phyloP scores from a whole-genome alignment of 495 filamentous ascomycete species.

The Hyaloscypha bicolor region DNA sequence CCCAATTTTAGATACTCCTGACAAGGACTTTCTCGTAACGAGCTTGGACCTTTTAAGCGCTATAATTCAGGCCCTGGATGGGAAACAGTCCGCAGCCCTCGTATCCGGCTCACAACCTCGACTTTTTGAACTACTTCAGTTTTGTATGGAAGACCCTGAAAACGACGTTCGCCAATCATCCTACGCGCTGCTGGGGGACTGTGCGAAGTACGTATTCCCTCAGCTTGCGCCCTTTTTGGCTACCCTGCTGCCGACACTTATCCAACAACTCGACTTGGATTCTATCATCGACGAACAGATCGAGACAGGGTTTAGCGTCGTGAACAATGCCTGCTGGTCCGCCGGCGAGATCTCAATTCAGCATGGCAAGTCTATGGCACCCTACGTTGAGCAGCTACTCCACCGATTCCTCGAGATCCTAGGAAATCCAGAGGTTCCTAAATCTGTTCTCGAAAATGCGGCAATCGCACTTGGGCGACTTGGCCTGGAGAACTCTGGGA shows the following conservation, averaged over 20 bases:
- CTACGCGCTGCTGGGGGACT: constrained; percentile 94
- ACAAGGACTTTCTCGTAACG: constrained; percentile 97
- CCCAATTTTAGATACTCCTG: constrained; percentile 73
- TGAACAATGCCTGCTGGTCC: constrained; percentile 99
- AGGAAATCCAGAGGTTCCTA: constrained; percentile 79
- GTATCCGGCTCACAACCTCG: constrained; percentile 72
- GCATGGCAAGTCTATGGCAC: constrained; percentile 68
- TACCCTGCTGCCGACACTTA: constrained; percentile 73
- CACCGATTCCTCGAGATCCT: constrained; percentile 76
- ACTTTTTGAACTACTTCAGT: constrained; percentile 86
- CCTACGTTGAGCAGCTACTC: constrained; percentile 77
- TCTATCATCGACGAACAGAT: constrained; percentile 72
- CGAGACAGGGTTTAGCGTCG: constrained; percentile 79
- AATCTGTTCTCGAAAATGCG: constrained; percentile 91
- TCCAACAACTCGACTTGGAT: constrained; percentile 84
- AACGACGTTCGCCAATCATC: constrained; percentile 96
- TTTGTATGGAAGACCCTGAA: constrained; percentile 91
- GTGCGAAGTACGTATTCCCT: constrained; percentile 90
- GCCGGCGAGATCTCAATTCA: constrained; percentile 91
- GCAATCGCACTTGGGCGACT: constrained; percentile 90
- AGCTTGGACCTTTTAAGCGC: constrained; percentile 93
- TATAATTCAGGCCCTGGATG: constrained; percentile 89
- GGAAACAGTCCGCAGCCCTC: constrained; percentile 71
- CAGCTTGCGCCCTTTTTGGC: constrained; percentile 77
- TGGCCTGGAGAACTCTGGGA: constrained; percentile 76